Percentiles rank a stretch among this genome's conserved stretches.
Evolutionary conservation across 1,284 basidiomycete genomes (phyloP).

Genomic region (Apiotrichum akiyoshidainum): DNA sequence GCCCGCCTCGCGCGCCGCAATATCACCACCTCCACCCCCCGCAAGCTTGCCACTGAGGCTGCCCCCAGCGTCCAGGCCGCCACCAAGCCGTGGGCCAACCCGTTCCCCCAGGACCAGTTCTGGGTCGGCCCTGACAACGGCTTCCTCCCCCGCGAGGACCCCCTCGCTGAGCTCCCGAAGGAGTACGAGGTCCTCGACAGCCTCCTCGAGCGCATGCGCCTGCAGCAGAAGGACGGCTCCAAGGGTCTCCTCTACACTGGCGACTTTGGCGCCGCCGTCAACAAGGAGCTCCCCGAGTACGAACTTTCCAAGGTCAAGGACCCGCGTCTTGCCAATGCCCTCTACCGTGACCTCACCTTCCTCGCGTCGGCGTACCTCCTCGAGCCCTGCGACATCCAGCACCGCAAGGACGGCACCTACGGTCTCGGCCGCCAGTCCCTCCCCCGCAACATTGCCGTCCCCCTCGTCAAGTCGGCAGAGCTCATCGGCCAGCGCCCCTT

Average conservation of each 20-base stretch:
- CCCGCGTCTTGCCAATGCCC: slow-evolving; percentile 14
- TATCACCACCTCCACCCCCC: slow-evolving; percentile 1
- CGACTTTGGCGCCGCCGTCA: slow-evolving; percentile 18
- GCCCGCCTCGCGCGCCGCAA: not conserved
- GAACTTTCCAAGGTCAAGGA: slow-evolving; percentile 19
- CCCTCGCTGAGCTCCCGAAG: slow-evolving; percentile 13
- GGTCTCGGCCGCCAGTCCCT: slow-evolving; percentile 23
- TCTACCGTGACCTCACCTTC: slow-evolving; percentile 25
- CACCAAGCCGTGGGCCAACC: slow-evolving; percentile 15
- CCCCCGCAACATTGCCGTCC: slow-evolving; percentile 22
- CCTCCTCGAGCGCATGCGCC: slow-evolving; percentile 20
- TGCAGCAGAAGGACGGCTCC: slow-evolving; percentile 14
- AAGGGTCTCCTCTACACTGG: slow-evolving; percentile 17
- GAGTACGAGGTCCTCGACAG: slow-evolving; percentile 23
- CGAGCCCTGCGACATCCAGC: slow-evolving; percentile 24
- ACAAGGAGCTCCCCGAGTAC: slow-evolving; percentile 20
- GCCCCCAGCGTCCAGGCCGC: not conserved
- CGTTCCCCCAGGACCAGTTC: slow-evolving; percentile 18
- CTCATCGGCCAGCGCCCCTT: slow-evolving; percentile 23
- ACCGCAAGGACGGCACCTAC: slow-evolving; percentile 19
- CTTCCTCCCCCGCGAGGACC: slow-evolving; percentile 20
- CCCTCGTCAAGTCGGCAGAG: slow-evolving; percentile 17
- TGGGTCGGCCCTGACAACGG: slow-evolving; percentile 17
- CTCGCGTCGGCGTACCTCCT: slow-evolving; percentile 21
- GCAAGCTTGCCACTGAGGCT: slow-evolving; percentile 5